A percentile compares a stretch with the other conserved stretches of the same genome.
These are phyloP conservation scores for Russula brevipes DNA, from an alignment of 768 basidiomycete species.

Conservation along the genomic window DNA sequence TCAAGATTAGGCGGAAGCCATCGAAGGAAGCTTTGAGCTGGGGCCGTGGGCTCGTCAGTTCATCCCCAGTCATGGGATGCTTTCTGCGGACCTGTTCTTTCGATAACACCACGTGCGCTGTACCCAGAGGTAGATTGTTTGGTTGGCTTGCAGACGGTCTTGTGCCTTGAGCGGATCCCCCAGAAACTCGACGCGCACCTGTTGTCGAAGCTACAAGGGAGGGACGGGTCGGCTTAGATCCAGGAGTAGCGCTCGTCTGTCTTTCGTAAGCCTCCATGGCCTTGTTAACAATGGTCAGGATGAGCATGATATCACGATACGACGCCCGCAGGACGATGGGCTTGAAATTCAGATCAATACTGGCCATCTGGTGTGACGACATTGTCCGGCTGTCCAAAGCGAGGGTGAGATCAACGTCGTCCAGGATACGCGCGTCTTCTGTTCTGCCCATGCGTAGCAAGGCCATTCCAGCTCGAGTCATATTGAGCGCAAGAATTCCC, in stretches of 20 bases:
- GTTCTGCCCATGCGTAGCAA: slow-evolving; percentile 80
- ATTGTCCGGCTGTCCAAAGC: slow-evolving; percentile 79
- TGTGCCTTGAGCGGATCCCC: slow-evolving; percentile 1
- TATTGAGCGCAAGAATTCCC: slow-evolving; percentile 75
- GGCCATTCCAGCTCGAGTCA: slow-evolving; percentile 89
- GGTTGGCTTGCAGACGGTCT: slow-evolving; percentile 7
- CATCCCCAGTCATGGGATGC: not conserved
- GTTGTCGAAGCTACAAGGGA: slow-evolving; percentile 14
- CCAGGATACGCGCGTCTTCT: slow-evolving; percentile 87
- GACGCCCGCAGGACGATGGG: slow-evolving; percentile 93
- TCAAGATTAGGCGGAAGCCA: slow-evolving; percentile 88
- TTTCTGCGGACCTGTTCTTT: slow-evolving; percentile 66
- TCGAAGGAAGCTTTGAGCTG: slow-evolving; percentile 84
- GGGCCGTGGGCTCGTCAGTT: not conserved
- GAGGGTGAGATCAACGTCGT: slow-evolving; percentile 84
- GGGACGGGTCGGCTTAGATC: slow-evolving; percentile 20
- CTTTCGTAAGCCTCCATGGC: slow-evolving; percentile 72
- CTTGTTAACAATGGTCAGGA: slow-evolving; percentile 79
- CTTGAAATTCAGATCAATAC: slow-evolving; percentile 73
- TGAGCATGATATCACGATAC: slow-evolving; percentile 88
- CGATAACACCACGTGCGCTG: slow-evolving; percentile 53
- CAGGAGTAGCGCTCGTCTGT: slow-evolving; percentile 30
- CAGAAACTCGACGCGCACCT: slow-evolving; percentile 2
- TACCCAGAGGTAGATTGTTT: slow-evolving; percentile 27
- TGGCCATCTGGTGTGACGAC: slow-evolving; percentile 65